Conservation (phyloP, 129 eudicot genomes). For the Chrysanthemum seticuspe region DNA sequence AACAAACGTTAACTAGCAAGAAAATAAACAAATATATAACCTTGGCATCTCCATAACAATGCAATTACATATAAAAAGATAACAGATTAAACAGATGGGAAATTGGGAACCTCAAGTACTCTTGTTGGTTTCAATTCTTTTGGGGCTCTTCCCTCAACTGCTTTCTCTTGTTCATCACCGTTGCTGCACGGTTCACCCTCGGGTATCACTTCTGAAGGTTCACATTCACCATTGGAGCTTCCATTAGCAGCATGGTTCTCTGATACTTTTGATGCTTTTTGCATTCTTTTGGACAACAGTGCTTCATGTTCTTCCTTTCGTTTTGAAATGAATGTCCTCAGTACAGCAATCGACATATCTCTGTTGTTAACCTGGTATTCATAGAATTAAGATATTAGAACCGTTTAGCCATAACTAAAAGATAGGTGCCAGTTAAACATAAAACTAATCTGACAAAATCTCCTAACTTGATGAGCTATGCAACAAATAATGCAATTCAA, state of each 20-base stretch:
- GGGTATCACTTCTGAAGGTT: constrained; percentile 37
- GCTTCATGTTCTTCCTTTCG: constrained; percentile 78
- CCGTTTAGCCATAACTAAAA: background rate
- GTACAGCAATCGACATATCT: constrained; percentile 91
- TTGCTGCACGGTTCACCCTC: constrained; percentile 41
- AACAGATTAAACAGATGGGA: constrained; percentile 16
- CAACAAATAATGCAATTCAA: background rate
- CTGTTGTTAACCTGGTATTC: constrained; percentile 83
- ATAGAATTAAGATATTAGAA: constrained; percentile 3
- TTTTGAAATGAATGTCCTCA: constrained; percentile 73
- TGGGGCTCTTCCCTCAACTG: constrained; percentile 47
- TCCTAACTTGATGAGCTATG: constrained; percentile 1
- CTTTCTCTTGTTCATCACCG: constrained; percentile 38
- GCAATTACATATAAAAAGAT: background rate
- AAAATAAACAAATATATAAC: background rate
- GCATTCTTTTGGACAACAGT: constrained; percentile 39
- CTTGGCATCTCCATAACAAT: constrained; percentile 2
- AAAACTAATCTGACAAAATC: background rate
- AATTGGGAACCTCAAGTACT: constrained; percentile 80
- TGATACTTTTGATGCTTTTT: constrained; percentile 41
- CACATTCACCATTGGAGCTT: constrained; percentile 54
- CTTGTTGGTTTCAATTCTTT: constrained; percentile 81
- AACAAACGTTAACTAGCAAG: constrained; percentile 11
- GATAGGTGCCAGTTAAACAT: background rate
- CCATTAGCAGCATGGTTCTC: constrained; percentile 41